phyloP scores from a whole-genome alignment of 2,329 filamentous ascomycete genomes.

The Xylariales sp. region DNA sequence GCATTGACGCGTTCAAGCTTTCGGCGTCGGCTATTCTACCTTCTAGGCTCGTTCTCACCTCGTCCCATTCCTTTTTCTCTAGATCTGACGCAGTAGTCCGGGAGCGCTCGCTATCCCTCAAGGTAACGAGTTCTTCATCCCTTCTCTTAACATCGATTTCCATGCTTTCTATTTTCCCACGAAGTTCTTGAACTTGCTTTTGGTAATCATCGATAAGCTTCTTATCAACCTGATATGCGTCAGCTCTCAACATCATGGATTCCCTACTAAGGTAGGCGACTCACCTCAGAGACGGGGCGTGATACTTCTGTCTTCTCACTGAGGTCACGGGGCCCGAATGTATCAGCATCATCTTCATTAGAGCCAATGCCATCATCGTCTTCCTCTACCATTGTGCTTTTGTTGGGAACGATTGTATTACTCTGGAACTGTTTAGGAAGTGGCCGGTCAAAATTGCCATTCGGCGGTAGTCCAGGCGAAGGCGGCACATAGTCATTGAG shows the following conservation, averaged over 20 bases:
- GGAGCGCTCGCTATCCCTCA: conserved; percentile 69
- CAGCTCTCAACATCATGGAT: conserved; percentile 18
- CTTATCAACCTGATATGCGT: conserved; percentile 67
- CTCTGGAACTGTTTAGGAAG: conserved; percentile 91
- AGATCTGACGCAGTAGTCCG: conserved; percentile 62
- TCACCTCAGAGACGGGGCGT: conserved; percentile 55
- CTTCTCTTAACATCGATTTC: conserved; percentile 77
- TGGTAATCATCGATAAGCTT: conserved; percentile 84
- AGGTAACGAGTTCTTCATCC: conserved; percentile 73
- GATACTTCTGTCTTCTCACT: conserved; percentile 52
- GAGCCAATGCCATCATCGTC: conserved; percentile 78
- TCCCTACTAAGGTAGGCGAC: conserved; percentile 13
- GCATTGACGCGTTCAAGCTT: conserved; percentile 80
- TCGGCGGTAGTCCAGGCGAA: conserved; percentile 67
- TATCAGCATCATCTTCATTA: conserved; percentile 69
- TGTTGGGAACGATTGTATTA: conserved; percentile 97
- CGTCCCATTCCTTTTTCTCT: conserved; percentile 78
- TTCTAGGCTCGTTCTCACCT: conserved; percentile 75
- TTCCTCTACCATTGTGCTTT: conserved; percentile 97
- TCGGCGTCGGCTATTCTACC: conserved; percentile 79
- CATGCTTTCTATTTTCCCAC: conserved; percentile 77
- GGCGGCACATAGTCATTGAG: conserved; percentile 65
- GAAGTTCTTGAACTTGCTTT: conserved; percentile 77
- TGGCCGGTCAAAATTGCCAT: conserved; percentile 78
- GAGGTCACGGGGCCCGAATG: conserved; percentile 68